Evolutionary conservation across 2,329 filamentous ascomycete genomes (phyloP).

Genomic region (Botrytis cinerea): DNA sequence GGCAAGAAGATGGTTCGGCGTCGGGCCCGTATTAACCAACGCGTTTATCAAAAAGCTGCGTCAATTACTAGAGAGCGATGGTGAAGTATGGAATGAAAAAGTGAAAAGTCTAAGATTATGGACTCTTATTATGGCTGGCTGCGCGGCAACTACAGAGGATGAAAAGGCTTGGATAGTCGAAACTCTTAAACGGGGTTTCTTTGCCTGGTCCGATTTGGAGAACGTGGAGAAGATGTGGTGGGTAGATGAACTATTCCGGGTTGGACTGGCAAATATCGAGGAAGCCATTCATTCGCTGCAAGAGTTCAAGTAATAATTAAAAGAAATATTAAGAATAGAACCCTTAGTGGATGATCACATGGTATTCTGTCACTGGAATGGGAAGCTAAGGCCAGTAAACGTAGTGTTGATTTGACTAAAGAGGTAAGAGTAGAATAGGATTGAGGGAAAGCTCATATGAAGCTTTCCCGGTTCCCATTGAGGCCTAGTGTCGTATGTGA

Average conservation of each 20-base stretch:
- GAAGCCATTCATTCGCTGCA: not conserved
- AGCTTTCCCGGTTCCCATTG: too few species aligned
- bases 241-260: not conserved
- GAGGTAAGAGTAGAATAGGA: too few species aligned
- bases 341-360: too few species aligned
- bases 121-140: not conserved
- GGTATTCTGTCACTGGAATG: too few species aligned
- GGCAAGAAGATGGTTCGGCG: not conserved
- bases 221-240: constrained; percentile 3
- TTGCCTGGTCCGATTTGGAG: not conserved
- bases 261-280: not conserved
- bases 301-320: not conserved
- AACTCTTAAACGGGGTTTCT: not conserved
- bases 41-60: not conserved
- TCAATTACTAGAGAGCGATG: not conserved
- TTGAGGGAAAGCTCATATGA: too few species aligned
- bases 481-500: too few species aligned
- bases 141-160: not conserved
- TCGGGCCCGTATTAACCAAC: not conserved
- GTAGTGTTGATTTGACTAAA: too few species aligned
- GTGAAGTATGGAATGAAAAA: not conserved
- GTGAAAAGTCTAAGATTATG: not conserved
- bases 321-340: not conserved
- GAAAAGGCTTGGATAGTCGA: constrained; percentile 1
- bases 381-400: too few species aligned